A percentile compares a stretch with the other conserved stretches of the same genome.
Evolutionary conservation across 192 early-diverging fungal species (phyloP).

Genomic region (Rhizophagus sp.): DNA sequence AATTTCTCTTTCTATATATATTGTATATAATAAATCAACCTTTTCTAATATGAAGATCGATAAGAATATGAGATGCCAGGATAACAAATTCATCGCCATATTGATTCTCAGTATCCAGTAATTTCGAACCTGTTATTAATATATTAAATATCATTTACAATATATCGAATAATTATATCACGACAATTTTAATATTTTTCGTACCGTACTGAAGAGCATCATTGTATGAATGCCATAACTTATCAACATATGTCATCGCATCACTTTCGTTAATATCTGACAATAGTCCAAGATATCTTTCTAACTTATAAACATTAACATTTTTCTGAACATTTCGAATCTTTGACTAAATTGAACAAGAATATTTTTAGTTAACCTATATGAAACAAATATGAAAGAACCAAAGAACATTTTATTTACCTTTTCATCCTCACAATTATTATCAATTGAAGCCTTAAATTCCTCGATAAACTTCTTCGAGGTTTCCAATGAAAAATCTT

Average conservation of each 20-base stretch:
- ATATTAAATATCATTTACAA: not conserved
- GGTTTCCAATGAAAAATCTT: conserved; percentile 33
- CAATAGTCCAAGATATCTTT: conserved; percentile 36
- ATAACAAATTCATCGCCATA: conserved; percentile 79
- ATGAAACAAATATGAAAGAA: not conserved
- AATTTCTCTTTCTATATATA: not conserved
- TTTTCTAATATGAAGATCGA: conserved; percentile 54
- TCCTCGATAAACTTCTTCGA: conserved; percentile 40
- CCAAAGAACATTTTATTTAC: conserved; percentile 28
- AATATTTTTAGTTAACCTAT: not conserved
- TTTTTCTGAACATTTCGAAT: conserved; percentile 41
- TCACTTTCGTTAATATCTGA: conserved; percentile 1
- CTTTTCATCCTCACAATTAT: conserved; percentile 42
- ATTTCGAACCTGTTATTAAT: conserved; percentile 41
- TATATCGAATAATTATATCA: not conserved
- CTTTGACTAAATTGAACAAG: conserved; percentile 26
- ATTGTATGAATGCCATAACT: conserved; percentile 44
- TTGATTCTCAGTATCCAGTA: conserved; percentile 74
- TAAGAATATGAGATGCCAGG: conserved; percentile 57
- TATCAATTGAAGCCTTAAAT: conserved; percentile 33
- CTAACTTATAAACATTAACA: conserved; percentile 42
- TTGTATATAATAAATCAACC: conserved; percentile 23
- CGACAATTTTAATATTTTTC: not conserved
- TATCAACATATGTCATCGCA: conserved; percentile 34
- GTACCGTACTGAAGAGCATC: conserved; percentile 51